phyloP scores from a whole-genome alignment of 179 eudicot species.

The Sideroxylon spinosum region DNA sequence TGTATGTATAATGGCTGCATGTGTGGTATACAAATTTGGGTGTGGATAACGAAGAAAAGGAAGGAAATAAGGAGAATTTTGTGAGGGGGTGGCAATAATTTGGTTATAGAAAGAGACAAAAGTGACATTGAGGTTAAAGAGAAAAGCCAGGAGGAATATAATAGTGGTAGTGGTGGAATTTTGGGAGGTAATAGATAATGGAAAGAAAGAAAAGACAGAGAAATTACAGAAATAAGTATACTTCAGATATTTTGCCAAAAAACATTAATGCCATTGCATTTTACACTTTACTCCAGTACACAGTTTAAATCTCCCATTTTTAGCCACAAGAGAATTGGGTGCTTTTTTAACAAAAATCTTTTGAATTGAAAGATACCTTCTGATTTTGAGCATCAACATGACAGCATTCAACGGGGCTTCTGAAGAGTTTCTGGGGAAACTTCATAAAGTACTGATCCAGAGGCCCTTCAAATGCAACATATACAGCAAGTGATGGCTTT shows the following conservation, averaged over 20 bases:
- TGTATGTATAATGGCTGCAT: not conserved
- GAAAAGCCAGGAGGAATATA: not conserved
- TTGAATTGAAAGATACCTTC: slow-evolving; percentile 44
- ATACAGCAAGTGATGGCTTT: slow-evolving; percentile 81
- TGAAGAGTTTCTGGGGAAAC: slow-evolving; percentile 73
- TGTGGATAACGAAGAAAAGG: not conserved
- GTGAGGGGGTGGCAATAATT: not conserved
- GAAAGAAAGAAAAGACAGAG: not conserved
- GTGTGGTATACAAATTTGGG: not conserved
- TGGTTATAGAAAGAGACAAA: not conserved
- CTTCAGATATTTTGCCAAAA: not conserved
- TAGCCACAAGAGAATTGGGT: not conserved
- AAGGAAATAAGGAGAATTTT: not conserved
- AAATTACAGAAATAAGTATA: not conserved
- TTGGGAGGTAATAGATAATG: not conserved
- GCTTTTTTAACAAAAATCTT: not conserved
- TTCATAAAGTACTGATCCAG: slow-evolving; percentile 96
- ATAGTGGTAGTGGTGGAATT: not conserved
- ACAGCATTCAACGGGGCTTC: slow-evolving; percentile 82
- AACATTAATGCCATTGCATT: not conserved
- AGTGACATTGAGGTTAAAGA: not conserved
- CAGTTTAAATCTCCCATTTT: not conserved
- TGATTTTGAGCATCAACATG: slow-evolving; percentile 82
- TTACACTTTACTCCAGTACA: not conserved
- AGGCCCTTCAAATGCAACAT: slow-evolving; percentile 98